Percentiles rank a stretch among this genome's conserved stretches.
Conservation (phyloP, 1,284 basidiomycete genomes). For the Ustilago trichophora region DNA sequence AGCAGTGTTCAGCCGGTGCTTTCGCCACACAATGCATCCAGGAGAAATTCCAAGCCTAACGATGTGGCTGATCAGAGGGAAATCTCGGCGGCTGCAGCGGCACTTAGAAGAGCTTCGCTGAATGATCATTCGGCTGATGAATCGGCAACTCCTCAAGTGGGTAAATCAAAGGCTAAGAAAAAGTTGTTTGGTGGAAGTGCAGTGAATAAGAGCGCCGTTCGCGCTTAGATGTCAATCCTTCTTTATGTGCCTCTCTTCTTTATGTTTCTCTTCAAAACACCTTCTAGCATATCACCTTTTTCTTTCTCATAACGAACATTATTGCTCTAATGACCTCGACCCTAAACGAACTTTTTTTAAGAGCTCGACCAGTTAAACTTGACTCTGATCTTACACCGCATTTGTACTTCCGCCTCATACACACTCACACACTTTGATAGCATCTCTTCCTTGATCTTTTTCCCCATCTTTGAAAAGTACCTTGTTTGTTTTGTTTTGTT, state of each 20-base stretch:
- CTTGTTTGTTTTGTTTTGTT: not conserved
- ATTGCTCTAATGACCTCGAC: too few relatives aligned
- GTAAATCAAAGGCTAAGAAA: conserved; percentile 38
- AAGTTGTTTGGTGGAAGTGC: conserved; percentile 44
- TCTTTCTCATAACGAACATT: too few relatives aligned
- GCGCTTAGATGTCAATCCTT: conserved; percentile 4
- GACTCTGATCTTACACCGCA: too few relatives aligned
- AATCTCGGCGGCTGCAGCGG: conserved; percentile 45
- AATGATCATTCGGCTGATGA: conserved; percentile 18
- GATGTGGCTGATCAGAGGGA: conserved; percentile 39
- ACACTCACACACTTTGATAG: too few relatives aligned
- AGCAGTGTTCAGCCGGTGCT: conserved; percentile 32
- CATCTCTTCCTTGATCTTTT: conserved; percentile 3
- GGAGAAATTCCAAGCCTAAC: conserved; percentile 31
- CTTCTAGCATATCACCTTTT: too few relatives aligned
- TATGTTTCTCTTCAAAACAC: too few relatives aligned
- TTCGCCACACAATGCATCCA: conserved; percentile 36
- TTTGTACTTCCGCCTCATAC: conserved; percentile 23
- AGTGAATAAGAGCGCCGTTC: conserved; percentile 33
- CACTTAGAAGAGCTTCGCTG: conserved; percentile 23
- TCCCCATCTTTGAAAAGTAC: too few relatives aligned
- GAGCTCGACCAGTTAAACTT: too few relatives aligned
- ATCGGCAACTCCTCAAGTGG: conserved; percentile 1
- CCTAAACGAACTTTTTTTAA: too few relatives aligned
- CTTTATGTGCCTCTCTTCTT: not conserved